Evolutionary conservation across 2,329 filamentous ascomycete species (phyloP).

Genomic region (Sarocladiaceae sp.): DNA sequence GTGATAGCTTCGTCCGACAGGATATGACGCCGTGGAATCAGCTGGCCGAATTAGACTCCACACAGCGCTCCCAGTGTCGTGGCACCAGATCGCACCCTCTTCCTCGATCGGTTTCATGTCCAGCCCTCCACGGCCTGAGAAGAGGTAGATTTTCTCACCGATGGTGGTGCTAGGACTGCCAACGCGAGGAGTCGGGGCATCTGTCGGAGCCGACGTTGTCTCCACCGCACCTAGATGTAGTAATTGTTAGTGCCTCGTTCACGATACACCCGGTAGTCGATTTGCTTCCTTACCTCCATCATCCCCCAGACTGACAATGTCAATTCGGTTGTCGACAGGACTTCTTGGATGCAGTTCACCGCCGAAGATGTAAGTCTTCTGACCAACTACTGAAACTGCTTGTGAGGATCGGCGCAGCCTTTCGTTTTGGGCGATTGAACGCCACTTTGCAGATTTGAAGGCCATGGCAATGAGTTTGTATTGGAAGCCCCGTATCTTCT

Average conservation of each 20-base stretch:
- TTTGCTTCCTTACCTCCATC: background rate
- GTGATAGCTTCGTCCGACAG: slow-evolving; percentile 54
- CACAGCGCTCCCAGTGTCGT: slow-evolving; percentile 28
- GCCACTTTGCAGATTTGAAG: slow-evolving; percentile 18
- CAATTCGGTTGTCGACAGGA: slow-evolving; percentile 45
- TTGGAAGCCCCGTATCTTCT: no score
- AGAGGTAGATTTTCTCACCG: slow-evolving; percentile 49
- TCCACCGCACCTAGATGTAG: no score
- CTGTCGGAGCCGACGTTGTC: slow-evolving; percentile 16
- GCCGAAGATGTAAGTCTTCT: slow-evolving; percentile 42
- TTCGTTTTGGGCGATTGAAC: slow-evolving; percentile 17
- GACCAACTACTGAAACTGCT: slow-evolving; percentile 33
- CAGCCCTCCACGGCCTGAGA: slow-evolving; percentile 57
- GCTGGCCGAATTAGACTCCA: slow-evolving; percentile 45
- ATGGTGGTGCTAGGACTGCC: slow-evolving; percentile 46
- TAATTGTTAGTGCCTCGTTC: no score
- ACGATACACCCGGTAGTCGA: no score
- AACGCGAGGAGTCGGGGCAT: slow-evolving; percentile 48
- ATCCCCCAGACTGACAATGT: slow-evolving; percentile 29
- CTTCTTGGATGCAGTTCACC: slow-evolving; percentile 47
- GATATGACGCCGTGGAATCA: slow-evolving; percentile 30
- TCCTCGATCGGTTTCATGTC: slow-evolving; percentile 59
- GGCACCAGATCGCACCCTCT: slow-evolving; percentile 52
- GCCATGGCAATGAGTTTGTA: slow-evolving; percentile 3
- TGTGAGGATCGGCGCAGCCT: slow-evolving; percentile 48